Percentiles rank a stretch among this genome's conserved stretches.
phyloP scores from a whole-genome alignment of 768 basidiomycete species.

The Neoboletus subvelutipes region DNA sequence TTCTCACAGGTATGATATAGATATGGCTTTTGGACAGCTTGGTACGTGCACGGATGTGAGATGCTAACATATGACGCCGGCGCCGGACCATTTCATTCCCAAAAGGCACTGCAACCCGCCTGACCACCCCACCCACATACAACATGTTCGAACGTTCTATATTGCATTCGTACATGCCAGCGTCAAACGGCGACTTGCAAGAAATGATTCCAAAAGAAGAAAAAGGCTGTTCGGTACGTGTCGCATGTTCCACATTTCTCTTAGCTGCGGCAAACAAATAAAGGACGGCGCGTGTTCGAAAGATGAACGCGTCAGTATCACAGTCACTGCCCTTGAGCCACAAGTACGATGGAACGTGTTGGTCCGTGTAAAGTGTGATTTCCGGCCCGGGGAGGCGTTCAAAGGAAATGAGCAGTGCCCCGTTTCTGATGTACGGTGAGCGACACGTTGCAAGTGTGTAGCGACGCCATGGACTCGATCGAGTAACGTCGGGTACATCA shows the following conservation, averaged over 20 bases:
- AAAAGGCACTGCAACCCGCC: not conserved
- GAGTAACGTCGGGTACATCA: not conserved
- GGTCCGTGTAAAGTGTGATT: not conserved
- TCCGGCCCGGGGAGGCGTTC: not conserved
- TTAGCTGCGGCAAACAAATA: no score
- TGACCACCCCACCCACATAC: not conserved
- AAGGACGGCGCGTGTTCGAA: not conserved
- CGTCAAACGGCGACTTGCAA: not conserved
- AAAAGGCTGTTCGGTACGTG: not conserved
- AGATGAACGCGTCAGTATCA: not conserved
- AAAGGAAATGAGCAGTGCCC: not conserved
- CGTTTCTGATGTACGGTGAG: not conserved
- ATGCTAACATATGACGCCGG: not conserved
- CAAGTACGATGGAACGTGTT: not conserved
- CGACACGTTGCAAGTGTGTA: not conserved
- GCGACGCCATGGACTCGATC: not conserved
- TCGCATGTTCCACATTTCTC: no score
- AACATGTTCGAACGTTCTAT: not conserved
- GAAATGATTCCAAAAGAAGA: not conserved
- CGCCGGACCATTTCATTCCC: not conserved
- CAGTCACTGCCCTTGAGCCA: not conserved
- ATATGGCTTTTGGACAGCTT: not conserved
- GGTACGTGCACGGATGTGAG: not conserved
- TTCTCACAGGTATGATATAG: no score
- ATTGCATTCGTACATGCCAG: not conserved